Percentiles rank a stretch among this genome's conserved stretches.
Evolutionary conservation across 2,329 filamentous ascomycete species (phyloP).

Genomic region (Colletotrichum agaves): DNA sequence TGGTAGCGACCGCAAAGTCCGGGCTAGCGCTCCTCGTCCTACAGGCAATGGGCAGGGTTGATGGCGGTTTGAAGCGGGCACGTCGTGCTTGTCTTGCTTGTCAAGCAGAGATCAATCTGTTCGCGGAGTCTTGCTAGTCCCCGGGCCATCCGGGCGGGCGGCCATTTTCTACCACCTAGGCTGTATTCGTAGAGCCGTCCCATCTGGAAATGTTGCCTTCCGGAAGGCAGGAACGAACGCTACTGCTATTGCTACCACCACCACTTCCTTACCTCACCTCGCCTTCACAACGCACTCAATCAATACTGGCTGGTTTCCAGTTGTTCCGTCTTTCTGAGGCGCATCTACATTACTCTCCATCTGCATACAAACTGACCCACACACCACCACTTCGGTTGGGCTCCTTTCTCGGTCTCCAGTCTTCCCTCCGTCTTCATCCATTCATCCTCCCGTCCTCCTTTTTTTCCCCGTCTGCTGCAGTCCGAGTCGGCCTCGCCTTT

Average conservation of each 20-base stretch:
- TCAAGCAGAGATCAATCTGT: constrained; percentile 3
- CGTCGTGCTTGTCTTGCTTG: background rate
- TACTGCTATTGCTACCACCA: constrained; percentile 9
- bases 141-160: constrained; percentile 38
- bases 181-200: constrained; percentile 6
- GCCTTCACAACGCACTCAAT: background rate
- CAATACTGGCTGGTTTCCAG: background rate
- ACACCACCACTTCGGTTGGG: constrained; percentile 24
- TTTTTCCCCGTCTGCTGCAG: no score
- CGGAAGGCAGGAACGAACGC: constrained; percentile 12
- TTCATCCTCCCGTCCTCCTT: background rate
- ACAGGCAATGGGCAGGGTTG: background rate
- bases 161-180: constrained; percentile 1
- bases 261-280: background rate
- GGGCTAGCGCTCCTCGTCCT: constrained; percentile 11
- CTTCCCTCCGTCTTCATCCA: background rate
- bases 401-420: constrained; percentile 24
- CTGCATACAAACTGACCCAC: background rate
- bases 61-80: background rate
- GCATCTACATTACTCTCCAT: constrained; percentile 21
- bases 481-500: background rate
- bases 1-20: background rate
- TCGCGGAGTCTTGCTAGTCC: constrained; percentile 34
- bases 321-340: constrained; percentile 4
- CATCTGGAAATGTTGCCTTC: constrained; percentile 8